Base-by-base conservation (phyloP, 129 eudicot species). In the Pseudognaphalium luteoalbum region DNA sequence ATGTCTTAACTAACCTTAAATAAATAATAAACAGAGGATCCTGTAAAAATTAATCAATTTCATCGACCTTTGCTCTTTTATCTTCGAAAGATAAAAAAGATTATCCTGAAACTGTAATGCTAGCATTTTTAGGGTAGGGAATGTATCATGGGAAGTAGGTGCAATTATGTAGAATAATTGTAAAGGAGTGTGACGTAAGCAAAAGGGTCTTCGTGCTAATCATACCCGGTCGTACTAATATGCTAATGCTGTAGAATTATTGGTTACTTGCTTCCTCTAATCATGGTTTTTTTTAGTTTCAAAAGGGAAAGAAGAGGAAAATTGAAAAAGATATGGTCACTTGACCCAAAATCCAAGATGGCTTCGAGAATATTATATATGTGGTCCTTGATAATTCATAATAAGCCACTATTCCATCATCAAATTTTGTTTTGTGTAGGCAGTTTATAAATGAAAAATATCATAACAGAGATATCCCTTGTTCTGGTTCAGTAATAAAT, bases 161-260 rank as follows among this genome's bases (percentile, higher is more conserved):
- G 39, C 32, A 11, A 28, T 29, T 19, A 70, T 60, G 80, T 66
- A 76, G 51, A 73, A 10, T 54, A 3, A 16, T 35, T 52, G 54
- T 78, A 30, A 78, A 47, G 77, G 82, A 22, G 52, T 47, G 65
- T 78, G 82, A 71, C 42, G 70, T 68, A 71, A 70, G 72, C 77
- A 56, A 58, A 72, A 3, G 54, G 57, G 59, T 42, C 42, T 71
- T 70, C 44, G 52, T 76, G 56, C 70, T 78, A 41, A 61, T 67
- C 60, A 76, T 52, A 30, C 39, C 66, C 68, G 41, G 71, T 64
- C 67, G 11, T 73, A 81, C 25, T 57, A 56, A 58, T 19, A 35
- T 42, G 72, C 30, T 70, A 70, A 70, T 41, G 76, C 64, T 76
- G 58, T 37, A 56, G 25, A 76, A 8, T 56, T 22, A 76, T 50